phyloP scores from a whole-genome alignment of 1,284 basidiomycete species.

The Gastroboletus turbinatus region DNA sequence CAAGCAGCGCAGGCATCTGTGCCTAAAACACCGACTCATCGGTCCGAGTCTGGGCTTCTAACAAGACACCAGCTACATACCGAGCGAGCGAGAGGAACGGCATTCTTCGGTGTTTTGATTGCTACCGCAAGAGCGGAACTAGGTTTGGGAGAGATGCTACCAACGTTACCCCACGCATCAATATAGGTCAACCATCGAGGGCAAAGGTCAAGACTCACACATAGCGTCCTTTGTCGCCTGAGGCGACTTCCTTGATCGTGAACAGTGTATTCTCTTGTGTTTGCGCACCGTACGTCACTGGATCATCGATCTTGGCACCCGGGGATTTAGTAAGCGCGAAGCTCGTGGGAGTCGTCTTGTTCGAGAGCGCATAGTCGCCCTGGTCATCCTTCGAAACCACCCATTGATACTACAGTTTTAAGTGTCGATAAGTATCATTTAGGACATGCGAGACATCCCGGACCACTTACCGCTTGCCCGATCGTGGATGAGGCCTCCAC shows the following conservation, averaged over 20 bases:
- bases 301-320: background rate
- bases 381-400: constrained; percentile 1
- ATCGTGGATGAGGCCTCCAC: background rate
- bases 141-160: constrained; percentile 12
- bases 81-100: background rate
- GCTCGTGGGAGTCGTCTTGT: background rate
- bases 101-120: constrained; percentile 4
- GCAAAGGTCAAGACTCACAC: background rate
- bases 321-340: constrained; percentile 6
- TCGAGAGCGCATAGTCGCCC: constrained; percentile 7
- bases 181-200: background rate
- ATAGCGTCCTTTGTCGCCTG: constrained; percentile 5
- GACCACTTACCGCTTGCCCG: background rate
- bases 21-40: background rate
- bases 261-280: constrained; percentile 6
- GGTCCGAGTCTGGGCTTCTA: background rate
- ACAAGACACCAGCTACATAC: background rate
- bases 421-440: background rate
- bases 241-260: constrained; percentile 1
- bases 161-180: background rate
- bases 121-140: constrained; percentile 4
- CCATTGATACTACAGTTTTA: constrained; percentile 9
- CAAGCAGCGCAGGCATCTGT: background rate
- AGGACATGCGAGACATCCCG: background rate
- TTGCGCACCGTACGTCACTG: constrained; percentile 5